Evolutionary conservation across 345 rosid genomes (phyloP).

Genomic region (Syzygium aqueum): DNA sequence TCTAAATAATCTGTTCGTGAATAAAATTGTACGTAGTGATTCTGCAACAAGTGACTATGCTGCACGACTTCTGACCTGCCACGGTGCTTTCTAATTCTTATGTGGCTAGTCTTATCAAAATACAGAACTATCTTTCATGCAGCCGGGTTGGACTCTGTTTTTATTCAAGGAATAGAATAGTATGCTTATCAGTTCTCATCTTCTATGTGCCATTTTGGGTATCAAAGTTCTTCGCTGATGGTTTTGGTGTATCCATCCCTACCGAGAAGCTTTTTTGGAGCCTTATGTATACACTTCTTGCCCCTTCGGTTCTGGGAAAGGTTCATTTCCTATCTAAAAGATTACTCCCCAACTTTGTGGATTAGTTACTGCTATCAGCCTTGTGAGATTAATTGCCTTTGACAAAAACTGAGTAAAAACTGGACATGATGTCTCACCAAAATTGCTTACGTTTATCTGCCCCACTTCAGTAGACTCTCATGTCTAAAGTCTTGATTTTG

Average conservation of each 20-base stretch:
- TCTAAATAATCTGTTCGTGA: background rate
- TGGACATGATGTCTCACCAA: background rate
- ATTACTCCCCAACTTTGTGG: background rate
- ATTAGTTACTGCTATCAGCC: background rate
- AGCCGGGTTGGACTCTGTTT: background rate
- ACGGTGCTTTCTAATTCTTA: background rate
- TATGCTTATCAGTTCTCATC: background rate
- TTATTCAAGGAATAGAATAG: background rate
- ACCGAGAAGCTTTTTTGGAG: constrained; percentile 15
- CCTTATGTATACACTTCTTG: constrained; percentile 13
- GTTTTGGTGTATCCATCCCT: constrained; percentile 18
- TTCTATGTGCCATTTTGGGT: constrained; percentile 15
- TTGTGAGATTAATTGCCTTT: background rate
- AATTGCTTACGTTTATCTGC: background rate
- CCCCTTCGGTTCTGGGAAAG: constrained; percentile 11
- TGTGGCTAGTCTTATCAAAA: background rate
- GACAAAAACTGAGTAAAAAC: background rate
- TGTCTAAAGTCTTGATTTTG: background rate
- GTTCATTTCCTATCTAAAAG: constrained; percentile 1
- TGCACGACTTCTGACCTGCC: background rate
- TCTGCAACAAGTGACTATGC: background rate
- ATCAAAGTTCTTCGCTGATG: constrained; percentile 9
- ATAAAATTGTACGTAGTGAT: background rate
- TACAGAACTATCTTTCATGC: background rate
- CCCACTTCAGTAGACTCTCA: background rate